Evolutionary conservation across 306 rosid genomes (phyloP).

Genomic region (Acacia crassicarpa): DNA sequence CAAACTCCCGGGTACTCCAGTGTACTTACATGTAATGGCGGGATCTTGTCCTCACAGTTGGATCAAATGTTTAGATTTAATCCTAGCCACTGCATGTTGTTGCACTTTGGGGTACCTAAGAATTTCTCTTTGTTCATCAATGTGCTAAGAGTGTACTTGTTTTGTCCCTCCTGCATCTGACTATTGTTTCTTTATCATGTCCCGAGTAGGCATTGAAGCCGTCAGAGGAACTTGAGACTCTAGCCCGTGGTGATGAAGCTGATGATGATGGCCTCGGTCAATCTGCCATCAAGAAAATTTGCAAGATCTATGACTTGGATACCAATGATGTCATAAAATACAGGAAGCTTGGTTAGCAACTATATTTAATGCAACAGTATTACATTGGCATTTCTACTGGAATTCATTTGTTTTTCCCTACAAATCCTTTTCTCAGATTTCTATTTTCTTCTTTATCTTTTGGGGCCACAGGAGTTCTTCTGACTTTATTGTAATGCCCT

Average conservation of each 20-base stretch:
- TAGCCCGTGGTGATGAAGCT: constrained; percentile 31
- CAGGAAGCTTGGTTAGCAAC: constrained; percentile 32
- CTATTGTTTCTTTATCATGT: background rate
- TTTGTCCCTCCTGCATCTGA: background rate
- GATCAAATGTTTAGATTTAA: background rate
- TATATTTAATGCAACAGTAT: constrained; percentile 13
- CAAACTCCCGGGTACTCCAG: background rate
- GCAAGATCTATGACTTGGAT: constrained; percentile 70
- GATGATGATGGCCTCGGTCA: constrained; percentile 46
- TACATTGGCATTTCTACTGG: too few species aligned
- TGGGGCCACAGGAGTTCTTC: background rate
- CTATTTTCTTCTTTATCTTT: background rate
- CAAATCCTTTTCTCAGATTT: background rate
- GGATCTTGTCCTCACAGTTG: background rate
- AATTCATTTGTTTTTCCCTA: background rate
- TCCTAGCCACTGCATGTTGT: background rate
- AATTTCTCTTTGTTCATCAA: background rate
- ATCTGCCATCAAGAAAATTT: constrained; percentile 50
- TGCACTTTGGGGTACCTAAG: background rate
- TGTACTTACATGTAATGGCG: background rate
- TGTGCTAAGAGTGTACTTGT: background rate
- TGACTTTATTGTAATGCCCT: background rate
- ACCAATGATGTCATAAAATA: constrained; percentile 61
- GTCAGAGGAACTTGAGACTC: constrained; percentile 62
- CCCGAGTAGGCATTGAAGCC: constrained; percentile 61